Evolutionary conservation across 2,329 filamentous ascomycete species (phyloP).

Genomic region (Shiraia bambusicola): DNA sequence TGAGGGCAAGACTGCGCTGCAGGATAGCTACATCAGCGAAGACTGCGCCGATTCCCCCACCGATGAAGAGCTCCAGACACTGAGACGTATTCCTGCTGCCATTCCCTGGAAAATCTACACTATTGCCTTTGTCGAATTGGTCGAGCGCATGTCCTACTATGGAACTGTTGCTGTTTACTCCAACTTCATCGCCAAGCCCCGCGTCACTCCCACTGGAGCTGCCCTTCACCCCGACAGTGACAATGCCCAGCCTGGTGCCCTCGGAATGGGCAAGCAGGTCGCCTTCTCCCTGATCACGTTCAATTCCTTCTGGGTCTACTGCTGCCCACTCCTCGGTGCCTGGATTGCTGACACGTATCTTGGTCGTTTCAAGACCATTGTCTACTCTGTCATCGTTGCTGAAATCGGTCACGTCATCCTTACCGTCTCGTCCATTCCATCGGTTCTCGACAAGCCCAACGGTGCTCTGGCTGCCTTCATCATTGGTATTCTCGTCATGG

Average conservation of each 20-base stretch:
- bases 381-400: slow-evolving; percentile 60
- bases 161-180: slow-evolving; percentile 41
- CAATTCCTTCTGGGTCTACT: slow-evolving; percentile 59
- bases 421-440: slow-evolving; percentile 57
- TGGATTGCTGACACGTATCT: slow-evolving; percentile 62
- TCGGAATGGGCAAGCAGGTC: slow-evolving; percentile 58
- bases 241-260: slow-evolving; percentile 50
- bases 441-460: slow-evolving; percentile 50
- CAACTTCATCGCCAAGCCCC: slow-evolving; percentile 41
- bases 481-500: slow-evolving; percentile 61
- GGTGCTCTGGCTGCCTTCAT: slow-evolving; percentile 59
- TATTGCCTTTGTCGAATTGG: slow-evolving; percentile 43
- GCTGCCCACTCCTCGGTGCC: slow-evolving; percentile 61
- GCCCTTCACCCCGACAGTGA: slow-evolving; percentile 27
- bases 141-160: slow-evolving; percentile 45
- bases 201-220: slow-evolving; percentile 33
- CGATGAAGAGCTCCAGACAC: slow-evolving; percentile 38
- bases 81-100: slow-evolving; percentile 37
- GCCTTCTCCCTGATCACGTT: slow-evolving; percentile 55
- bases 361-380: slow-evolving; percentile 62
- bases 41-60: slow-evolving; percentile 31
- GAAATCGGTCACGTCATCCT: slow-evolving; percentile 59
- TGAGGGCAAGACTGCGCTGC: slow-evolving; percentile 43
- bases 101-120: slow-evolving; percentile 39
- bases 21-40: slow-evolving; percentile 32